phyloP scores from a whole-genome alignment of 352 stramenopile species.

The Peronospora tabacina region DNA sequence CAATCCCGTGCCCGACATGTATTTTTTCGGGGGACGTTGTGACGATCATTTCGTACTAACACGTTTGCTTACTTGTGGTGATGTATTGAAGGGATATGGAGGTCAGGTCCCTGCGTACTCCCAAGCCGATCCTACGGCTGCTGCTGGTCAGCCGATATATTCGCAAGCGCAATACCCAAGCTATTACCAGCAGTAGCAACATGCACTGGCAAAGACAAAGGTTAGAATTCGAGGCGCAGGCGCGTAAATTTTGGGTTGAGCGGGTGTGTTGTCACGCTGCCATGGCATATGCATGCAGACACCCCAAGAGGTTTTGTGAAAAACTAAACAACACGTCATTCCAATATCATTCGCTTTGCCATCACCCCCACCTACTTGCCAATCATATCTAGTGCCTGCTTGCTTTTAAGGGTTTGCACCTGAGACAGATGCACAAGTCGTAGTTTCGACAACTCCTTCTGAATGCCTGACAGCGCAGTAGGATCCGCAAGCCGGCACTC shows the following conservation, averaged over 20 bases:
- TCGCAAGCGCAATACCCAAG: conserved; percentile 54
- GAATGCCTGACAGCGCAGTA: conserved; percentile 62
- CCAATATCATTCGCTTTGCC: conserved; percentile 3
- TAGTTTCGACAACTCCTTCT: conserved; percentile 79
- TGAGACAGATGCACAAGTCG: conserved; percentile 79
- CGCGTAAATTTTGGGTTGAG: neutral
- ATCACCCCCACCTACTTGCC: conserved; percentile 39
- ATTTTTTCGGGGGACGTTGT: conserved; percentile 10
- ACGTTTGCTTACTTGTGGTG: conserved; percentile 11
- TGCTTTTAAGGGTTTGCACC: conserved; percentile 82
- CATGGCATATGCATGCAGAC: neutral
- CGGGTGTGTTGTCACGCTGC: neutral
- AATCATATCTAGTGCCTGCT: conserved; percentile 68
- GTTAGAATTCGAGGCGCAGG: neutral
- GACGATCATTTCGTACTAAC: conserved; percentile 12
- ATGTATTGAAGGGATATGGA: conserved; percentile 43
- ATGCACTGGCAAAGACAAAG: neutral
- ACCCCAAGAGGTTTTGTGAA: neutral
- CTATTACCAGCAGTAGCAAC: conserved; percentile 56
- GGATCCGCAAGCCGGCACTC: conserved; percentile 68
- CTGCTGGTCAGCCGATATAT: conserved; percentile 31
- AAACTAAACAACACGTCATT: neutral
- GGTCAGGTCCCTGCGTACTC: conserved; percentile 38
- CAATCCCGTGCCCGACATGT: conserved; percentile 9
- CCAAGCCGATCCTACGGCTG: conserved; percentile 27